Percentiles rank a stretch among this genome's conserved stretches.
These are phyloP conservation scores for Leptographium flavum DNA, from an alignment of 2,329 filamentous ascomycete species.

Conservation along the genomic window DNA sequence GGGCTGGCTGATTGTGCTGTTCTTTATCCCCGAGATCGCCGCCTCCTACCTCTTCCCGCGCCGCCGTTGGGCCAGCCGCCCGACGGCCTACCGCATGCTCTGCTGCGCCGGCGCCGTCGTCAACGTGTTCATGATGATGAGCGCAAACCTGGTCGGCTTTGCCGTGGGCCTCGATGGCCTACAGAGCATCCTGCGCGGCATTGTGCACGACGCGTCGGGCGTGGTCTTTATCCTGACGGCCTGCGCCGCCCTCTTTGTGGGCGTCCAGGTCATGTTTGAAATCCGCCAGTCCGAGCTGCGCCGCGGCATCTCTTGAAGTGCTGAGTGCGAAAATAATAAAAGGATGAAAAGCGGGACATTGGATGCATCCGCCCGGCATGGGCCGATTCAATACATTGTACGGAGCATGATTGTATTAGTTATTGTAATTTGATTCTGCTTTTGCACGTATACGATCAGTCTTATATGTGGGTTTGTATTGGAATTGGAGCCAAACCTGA, in stretches of 20 bases:
- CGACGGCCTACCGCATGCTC: conserved; percentile 63
- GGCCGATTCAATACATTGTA: no score
- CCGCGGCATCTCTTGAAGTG: conserved; percentile 74
- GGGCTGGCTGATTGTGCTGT: conserved; percentile 93
- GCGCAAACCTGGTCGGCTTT: conserved; percentile 88
- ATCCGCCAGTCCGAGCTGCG: conserved; percentile 72
- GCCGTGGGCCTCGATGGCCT: conserved; percentile 83
- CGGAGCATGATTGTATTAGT: no score
- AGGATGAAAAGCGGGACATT: neutral
- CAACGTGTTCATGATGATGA: conserved; percentile 91
- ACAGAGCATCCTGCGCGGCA: conserved; percentile 58
- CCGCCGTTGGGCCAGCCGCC: conserved; percentile 52
- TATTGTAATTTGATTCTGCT: no score
- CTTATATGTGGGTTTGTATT: no score
- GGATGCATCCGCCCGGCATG: neutral
- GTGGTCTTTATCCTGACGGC: conserved; percentile 58
- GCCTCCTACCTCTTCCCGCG: conserved; percentile 59
- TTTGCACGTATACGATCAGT: no score
- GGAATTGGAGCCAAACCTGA: no score
- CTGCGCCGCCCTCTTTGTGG: conserved; percentile 65
- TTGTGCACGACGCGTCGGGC: conserved; percentile 59
- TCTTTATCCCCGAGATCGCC: conserved; percentile 78
- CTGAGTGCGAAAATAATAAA: conserved; percentile 10
- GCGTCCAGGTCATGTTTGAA: conserved; percentile 93
- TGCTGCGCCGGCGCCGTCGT: conserved; percentile 67